Evolutionary conservation across 116 monocot genomes (phyloP).

Genomic region (Trichopus zeylanicus): DNA sequence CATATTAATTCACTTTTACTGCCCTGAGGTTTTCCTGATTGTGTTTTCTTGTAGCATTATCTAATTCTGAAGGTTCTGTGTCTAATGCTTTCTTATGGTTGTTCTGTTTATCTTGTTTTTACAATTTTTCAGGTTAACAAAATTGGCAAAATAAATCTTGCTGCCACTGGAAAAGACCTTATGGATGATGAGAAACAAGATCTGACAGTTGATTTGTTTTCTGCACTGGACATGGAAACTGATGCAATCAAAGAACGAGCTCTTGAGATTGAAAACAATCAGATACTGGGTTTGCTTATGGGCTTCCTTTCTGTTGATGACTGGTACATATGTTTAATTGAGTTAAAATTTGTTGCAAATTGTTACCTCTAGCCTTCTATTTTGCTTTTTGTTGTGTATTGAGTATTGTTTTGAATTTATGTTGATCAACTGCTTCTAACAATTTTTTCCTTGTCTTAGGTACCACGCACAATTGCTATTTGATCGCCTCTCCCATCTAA

Average conservation of each 20-base stretch:
- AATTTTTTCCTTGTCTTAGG: constrained; percentile 32
- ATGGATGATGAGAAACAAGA: constrained; percentile 97
- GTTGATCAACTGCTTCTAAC: neutral
- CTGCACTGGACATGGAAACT: constrained; percentile 81
- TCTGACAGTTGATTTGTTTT: constrained; percentile 62
- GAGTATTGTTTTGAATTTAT: neutral
- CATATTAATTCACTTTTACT: too few relatives aligned
- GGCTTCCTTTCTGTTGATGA: constrained; percentile 93
- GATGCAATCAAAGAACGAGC: constrained; percentile 58
- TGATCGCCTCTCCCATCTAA: constrained; percentile 67
- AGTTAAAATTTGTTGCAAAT: neutral
- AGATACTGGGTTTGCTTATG: constrained; percentile 77
- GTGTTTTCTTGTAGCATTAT: too few relatives aligned
- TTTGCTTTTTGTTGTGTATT: neutral
- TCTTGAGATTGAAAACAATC: constrained; percentile 72
- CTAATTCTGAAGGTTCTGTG: neutral
- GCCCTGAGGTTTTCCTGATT: too few relatives aligned
- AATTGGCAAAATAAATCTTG: constrained; percentile 99
- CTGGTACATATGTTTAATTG: constrained; percentile 38
- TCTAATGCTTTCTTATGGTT: neutral
- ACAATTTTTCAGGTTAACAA: constrained; percentile 60
- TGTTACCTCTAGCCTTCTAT: constrained; percentile 1
- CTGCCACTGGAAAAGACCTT: constrained; percentile 96
- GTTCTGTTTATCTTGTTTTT: neutral
- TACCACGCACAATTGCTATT: constrained; percentile 80